A percentile compares a stretch with the other conserved stretches of the same genome.
Conservation (phyloP, 2,329 filamentous ascomycete species). For the Dothideomycetes sp. region DNA sequence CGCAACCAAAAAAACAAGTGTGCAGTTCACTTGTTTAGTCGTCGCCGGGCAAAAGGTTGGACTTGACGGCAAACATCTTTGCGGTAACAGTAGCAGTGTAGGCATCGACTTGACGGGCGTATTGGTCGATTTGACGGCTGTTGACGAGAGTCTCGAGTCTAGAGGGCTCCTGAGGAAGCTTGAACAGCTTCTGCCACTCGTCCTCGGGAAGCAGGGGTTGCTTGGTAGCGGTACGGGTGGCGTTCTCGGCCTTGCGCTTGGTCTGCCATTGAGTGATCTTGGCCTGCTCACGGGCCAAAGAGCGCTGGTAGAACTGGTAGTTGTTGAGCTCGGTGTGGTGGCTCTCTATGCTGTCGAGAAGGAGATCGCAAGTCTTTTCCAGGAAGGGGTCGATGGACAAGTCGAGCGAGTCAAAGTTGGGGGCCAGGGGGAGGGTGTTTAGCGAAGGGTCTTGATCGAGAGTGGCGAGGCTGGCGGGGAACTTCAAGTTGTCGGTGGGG, state of each 20-base stretch:
- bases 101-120: slow-evolving; percentile 91
- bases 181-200: slow-evolving; percentile 97
- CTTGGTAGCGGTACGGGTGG: slow-evolving; percentile 73
- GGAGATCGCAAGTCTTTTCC: slow-evolving; percentile 93
- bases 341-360: slow-evolving; percentile 92
- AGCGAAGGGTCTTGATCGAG: slow-evolving; percentile 56
- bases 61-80: slow-evolving; percentile 96
- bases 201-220: slow-evolving; percentile 85
- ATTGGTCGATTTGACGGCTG: slow-evolving; percentile 93
- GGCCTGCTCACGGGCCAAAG: slow-evolving; percentile 83
- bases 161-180: slow-evolving; percentile 90
- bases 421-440: slow-evolving; percentile 60
- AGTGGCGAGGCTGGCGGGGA: slow-evolving; percentile 70
- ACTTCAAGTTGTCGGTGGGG: slow-evolving; percentile 52
- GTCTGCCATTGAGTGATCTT: slow-evolving; percentile 96
- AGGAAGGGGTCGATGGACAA: slow-evolving; percentile 95
- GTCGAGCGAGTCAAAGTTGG: slow-evolving; percentile 82
- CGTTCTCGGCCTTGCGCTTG: slow-evolving; percentile 95
- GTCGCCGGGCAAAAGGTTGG: slow-evolving; percentile 53
- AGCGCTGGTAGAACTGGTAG: slow-evolving; percentile 94
- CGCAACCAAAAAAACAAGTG: background rate
- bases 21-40: slow-evolving; percentile 6
- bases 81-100: slow-evolving; percentile 85
- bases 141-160: slow-evolving; percentile 90
- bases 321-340: slow-evolving; percentile 99